A percentile compares a stretch with the other conserved stretches of the same genome.
Conservation (phyloP, 2,329 filamentous ascomycete genomes). For the Ceratocystis papillata region DNA sequence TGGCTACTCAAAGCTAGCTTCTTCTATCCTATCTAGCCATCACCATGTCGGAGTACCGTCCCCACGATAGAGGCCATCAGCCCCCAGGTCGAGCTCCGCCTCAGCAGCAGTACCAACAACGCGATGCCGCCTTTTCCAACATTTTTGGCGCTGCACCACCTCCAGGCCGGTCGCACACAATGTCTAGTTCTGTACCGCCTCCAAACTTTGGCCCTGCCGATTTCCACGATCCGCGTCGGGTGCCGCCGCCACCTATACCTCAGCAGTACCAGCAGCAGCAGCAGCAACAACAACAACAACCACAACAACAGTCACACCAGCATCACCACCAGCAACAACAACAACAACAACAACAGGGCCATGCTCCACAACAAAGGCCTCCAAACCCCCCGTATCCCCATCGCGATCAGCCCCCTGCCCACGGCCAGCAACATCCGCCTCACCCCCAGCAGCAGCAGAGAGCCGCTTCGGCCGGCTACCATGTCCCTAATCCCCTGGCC, state of each 20-base stretch:
- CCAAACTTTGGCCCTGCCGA: constrained; percentile 40
- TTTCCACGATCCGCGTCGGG: constrained; percentile 34
- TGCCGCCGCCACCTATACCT: constrained; percentile 30
- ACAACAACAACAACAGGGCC: neutral
- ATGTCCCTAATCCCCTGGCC: constrained; percentile 35
- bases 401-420: constrained; percentile 7
- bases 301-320: constrained; percentile 28
- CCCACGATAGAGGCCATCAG: constrained; percentile 41
- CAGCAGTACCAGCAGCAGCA: constrained; percentile 32
- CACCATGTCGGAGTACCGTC: constrained; percentile 50
- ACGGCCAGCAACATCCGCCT: constrained; percentile 16
- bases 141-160: constrained; percentile 86
- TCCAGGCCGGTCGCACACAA: constrained; percentile 83
- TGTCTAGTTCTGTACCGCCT: constrained; percentile 65
- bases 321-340: neutral
- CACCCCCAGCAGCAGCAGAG: constrained; percentile 36
- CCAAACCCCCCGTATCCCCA: constrained; percentile 6
- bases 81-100: constrained; percentile 41
- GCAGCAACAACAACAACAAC: constrained; percentile 31
- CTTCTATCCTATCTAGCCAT: constrained; percentile 7
- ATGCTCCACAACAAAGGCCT: constrained; percentile 12
- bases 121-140: constrained; percentile 90
- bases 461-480: constrained; percentile 41
- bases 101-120: constrained; percentile 51
- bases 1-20: neutral